Conservation (phyloP, 1,284 basidiomycete genomes). For the Sporisorium iseilematis-ciliati region DNA sequence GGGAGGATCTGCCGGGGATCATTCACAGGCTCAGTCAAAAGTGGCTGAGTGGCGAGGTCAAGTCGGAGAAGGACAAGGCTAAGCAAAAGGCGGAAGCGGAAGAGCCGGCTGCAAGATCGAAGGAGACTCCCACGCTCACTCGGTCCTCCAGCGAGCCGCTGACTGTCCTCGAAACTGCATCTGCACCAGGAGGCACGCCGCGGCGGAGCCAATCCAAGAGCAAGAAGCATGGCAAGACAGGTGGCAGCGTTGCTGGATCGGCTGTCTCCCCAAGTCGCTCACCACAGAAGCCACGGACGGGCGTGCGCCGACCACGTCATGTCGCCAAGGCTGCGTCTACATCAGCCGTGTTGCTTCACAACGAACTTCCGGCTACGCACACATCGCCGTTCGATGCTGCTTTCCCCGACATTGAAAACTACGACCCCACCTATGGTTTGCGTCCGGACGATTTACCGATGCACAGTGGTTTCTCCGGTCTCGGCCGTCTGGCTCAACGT, state of each 20-base stretch:
- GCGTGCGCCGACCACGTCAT: constrained; percentile 25
- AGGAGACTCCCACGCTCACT: constrained; percentile 19
- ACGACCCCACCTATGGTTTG: constrained; percentile 97
- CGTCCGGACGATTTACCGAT: constrained; percentile 76
- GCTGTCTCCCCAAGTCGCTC: constrained; percentile 24
- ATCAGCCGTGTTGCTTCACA: constrained; percentile 36
- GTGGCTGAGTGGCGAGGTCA: constrained; percentile 76
- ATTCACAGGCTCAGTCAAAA: constrained; percentile 95
- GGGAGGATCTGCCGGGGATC: constrained; percentile 95
- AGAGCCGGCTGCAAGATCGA: constrained; percentile 4
- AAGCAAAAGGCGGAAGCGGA: constrained; percentile 32
- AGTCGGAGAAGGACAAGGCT: constrained; percentile 42
- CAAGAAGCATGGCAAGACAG: constrained; percentile 14
- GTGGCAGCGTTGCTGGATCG: constrained; percentile 18
- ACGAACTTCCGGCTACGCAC: constrained; percentile 17
- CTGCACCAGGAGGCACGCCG: constrained; percentile 33
- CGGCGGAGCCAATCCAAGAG: constrained; percentile 19
- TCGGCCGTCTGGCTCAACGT: constrained; percentile 71
- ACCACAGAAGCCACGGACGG: constrained; percentile 25
- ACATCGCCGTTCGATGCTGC: constrained; percentile 45
- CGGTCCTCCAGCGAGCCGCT: constrained; percentile 42
- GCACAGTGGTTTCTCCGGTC: constrained; percentile 76
- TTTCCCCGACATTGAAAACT: constrained; percentile 78
- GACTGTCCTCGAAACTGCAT: constrained; percentile 27
- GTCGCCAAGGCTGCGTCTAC: constrained; percentile 41